These are phyloP conservation scores for Aspergillus fumigatus DNA, from an alignment of 2,329 filamentous ascomycete species.

Conservation along the genomic window DNA sequence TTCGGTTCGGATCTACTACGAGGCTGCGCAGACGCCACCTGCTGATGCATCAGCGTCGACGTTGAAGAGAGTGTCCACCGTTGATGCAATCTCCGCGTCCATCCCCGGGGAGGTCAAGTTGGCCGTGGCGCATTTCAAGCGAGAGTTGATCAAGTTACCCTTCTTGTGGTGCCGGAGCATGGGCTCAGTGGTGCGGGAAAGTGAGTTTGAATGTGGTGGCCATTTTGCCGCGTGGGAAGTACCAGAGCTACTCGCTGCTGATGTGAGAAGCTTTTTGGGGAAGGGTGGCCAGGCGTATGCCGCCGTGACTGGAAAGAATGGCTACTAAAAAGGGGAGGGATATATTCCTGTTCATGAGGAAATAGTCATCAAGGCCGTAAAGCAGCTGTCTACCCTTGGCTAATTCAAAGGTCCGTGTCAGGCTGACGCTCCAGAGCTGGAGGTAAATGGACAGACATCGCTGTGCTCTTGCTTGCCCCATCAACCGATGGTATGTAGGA, in stretches of 20 bases:
- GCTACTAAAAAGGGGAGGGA: slow-evolving; percentile 19
- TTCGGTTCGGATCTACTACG: slow-evolving; percentile 68
- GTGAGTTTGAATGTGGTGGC: slow-evolving; percentile 43
- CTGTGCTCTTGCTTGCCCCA: slow-evolving; percentile 1
- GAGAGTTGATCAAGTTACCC: slow-evolving; percentile 48
- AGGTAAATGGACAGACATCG: neutral
- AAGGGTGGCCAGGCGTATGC: slow-evolving; percentile 37
- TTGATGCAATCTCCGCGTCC: slow-evolving; percentile 34
- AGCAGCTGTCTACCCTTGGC: neutral
- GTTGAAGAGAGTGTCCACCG: slow-evolving; percentile 12
- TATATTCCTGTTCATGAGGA: neutral
- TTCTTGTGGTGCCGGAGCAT: slow-evolving; percentile 48
- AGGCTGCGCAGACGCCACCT: slow-evolving; percentile 41
- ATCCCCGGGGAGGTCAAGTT: slow-evolving; percentile 46
- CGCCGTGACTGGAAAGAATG: slow-evolving; percentile 30
- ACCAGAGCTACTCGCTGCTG: slow-evolving; percentile 43
- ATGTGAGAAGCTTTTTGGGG: slow-evolving; percentile 47
- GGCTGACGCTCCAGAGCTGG: neutral
- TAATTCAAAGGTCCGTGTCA: neutral
- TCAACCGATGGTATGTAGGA: slow-evolving; percentile 11
- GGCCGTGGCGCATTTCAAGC: slow-evolving; percentile 49
- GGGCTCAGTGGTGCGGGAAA: slow-evolving; percentile 49
- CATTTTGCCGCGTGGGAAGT: slow-evolving; percentile 53
- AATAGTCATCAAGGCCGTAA: neutral
- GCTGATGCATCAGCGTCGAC: neutral